Percentiles rank a stretch among this genome's conserved stretches.
These are phyloP conservation scores for Kingdonia uniflora DNA, from an alignment of 164 flowering plant genomes.

Conservation along the genomic window DNA sequence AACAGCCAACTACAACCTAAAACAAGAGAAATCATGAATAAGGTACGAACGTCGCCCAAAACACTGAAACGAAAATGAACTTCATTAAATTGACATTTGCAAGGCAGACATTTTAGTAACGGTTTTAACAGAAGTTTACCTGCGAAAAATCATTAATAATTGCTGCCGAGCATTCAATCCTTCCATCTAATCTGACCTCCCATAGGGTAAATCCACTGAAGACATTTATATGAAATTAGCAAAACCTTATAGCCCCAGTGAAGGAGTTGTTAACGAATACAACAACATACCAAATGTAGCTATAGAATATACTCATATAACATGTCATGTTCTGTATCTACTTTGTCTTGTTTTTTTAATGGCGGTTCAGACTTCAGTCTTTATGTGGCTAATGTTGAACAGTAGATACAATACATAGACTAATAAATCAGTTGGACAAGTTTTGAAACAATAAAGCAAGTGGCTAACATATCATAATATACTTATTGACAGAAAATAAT, in stretches of 20 bases:
- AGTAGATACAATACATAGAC: too few species aligned
- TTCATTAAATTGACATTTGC: neutral
- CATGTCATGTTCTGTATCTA: too few species aligned
- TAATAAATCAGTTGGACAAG: too few species aligned
- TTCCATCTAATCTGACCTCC: slow-evolving; percentile 60
- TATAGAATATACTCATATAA: too few species aligned
- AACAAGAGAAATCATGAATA: slow-evolving; percentile 4
- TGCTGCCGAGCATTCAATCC: slow-evolving; percentile 85
- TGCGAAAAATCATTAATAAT: slow-evolving; percentile 61
- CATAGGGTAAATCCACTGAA: slow-evolving; percentile 61
- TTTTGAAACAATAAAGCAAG: too few species aligned
- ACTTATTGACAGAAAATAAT: too few species aligned
- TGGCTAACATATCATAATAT: too few species aligned
- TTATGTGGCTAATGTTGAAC: too few species aligned
- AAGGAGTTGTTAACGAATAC: too few species aligned
- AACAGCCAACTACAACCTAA: slow-evolving; percentile 89
- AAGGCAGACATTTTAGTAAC: neutral
- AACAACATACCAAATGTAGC: too few species aligned
- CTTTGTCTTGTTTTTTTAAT: too few species aligned
- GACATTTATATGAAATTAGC: slow-evolving; percentile 3
- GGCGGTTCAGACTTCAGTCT: too few species aligned
- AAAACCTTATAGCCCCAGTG: neutral
- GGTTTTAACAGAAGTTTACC: slow-evolving; percentile 25
- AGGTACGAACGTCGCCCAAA: slow-evolving; percentile 1
- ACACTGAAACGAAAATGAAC: neutral